Evolutionary conservation across 2,329 filamentous ascomycete genomes (phyloP), one percentile per base, ranked within the genome.

Genomic region (Arthrobotrys entomopaga): DNA sequence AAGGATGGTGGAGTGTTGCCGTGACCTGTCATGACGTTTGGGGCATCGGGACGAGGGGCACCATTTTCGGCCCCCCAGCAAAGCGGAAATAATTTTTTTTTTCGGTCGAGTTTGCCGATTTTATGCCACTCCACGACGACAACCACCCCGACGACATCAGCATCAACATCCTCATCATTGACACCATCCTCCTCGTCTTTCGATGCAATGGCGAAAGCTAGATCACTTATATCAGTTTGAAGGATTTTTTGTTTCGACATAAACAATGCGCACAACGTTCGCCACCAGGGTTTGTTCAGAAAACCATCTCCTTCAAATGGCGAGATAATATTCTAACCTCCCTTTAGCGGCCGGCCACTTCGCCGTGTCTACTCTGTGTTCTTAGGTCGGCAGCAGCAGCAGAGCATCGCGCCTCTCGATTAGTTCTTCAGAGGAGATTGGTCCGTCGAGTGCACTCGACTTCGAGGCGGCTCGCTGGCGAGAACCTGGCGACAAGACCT

Each of bases 341-440:
- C 20, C 7, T 42, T 19, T 34, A 75, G 65, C 58, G 65, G 50
- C 65, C 71, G 20, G 38, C 56, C 22, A 49, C 71, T 11, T 75
- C 71, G 53, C 71, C 71, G 40, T 75, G 71, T 40, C 59, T 75
- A 26, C 60, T 70, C n/a, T 75, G 71, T 59, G 26, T 48, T 34
- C 65, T 75, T 26, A 58, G 71, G 54, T 65, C 71, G 34, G 61
- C 71, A 20, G 60, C 64, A 13, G 43, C 64, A n/a, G 29, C 48
- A 22, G 60, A 75, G 52, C 63, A 58, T 11, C 58, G 46, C 24
- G 29, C 49, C 26, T 42, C 61, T 38, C 71, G 63, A 64, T 46
- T 46, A 22, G 24, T 64, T 22, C 19, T 46, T 11, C 64, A 46
- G 29, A 52, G 60, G 40, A 64, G 71, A 19, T 54, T 75, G 38